A percentile compares a stretch with the other conserved stretches of the same genome.
These are phyloP conservation scores for Lichina pygmaea DNA, from an alignment of 495 filamentous ascomycete genomes.

Conservation along the genomic window DNA sequence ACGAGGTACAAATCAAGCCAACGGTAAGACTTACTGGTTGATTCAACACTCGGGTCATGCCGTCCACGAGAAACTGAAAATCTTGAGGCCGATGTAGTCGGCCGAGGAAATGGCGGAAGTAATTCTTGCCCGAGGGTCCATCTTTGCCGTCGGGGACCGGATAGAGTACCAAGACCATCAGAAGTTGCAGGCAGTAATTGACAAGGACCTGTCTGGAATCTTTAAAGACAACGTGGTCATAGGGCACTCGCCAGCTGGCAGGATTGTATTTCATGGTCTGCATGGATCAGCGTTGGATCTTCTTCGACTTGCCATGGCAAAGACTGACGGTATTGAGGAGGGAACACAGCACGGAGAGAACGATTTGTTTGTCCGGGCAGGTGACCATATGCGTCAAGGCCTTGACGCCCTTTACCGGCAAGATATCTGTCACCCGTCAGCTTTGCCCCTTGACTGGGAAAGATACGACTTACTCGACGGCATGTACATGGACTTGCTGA, in stretches of 20 bases:
- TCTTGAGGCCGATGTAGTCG: slow-evolving; percentile 81
- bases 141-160: slow-evolving; percentile 48
- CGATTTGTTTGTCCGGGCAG: slow-evolving; percentile 70
- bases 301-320: not conserved
- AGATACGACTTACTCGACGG: slow-evolving; percentile 31
- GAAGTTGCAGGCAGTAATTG: slow-evolving; percentile 71
- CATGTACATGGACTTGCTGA: slow-evolving; percentile 82
- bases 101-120: slow-evolving; percentile 76
- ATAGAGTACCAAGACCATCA: slow-evolving; percentile 73
- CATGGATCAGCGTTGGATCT: slow-evolving; percentile 9
- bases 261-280: slow-evolving; percentile 87
- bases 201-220: slow-evolving; percentile 82
- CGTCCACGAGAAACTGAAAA: slow-evolving; percentile 92
- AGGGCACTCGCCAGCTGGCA: slow-evolving; percentile 79
- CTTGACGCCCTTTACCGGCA: slow-evolving; percentile 66
- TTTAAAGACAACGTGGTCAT: slow-evolving; percentile 80
- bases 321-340: slow-evolving; percentile 73
- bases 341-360: slow-evolving; percentile 73
- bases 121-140: slow-evolving; percentile 40
- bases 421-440: slow-evolving; percentile 17
- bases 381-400: slow-evolving; percentile 77
- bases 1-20: too few relatives aligned
- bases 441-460: slow-evolving; percentile 1
- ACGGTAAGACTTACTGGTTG: slow-evolving; percentile 33
- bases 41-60: slow-evolving; percentile 80